Evolutionary conservation across 1,284 basidiomycete species (phyloP), one percentile per base, ranked within the genome.

Genomic region (Cronartium ribicola): DNA sequence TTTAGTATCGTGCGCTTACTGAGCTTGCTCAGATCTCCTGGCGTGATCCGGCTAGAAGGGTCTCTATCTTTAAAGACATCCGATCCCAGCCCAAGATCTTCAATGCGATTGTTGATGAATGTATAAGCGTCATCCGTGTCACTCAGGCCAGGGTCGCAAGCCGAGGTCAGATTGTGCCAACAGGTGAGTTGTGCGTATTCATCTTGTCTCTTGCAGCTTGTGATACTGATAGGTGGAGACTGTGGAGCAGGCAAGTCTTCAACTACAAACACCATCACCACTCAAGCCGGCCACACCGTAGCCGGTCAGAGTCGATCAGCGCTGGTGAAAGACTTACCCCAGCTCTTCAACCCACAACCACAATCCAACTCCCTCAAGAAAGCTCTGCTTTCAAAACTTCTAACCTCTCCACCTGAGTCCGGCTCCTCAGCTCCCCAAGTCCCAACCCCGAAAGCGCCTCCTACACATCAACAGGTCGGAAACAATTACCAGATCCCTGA

Each of bases 11-110:
- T 62, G 81, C 81, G 3, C 80, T 78, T 69, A 74, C 79, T 63
- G 82, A 83, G 67, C 77, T 83, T 11, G 75, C 75, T 11, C 72
- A 77, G 13, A 69, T 81, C 10, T 79, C 80, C 8, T 68, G 77
- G 8, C 78, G 78, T 40, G 80, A 83, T 14, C 79, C 81, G 13
- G 78, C 83, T 0, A 83, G 84, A 44, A 84, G 89, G 6, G 83
- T 84, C 0, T 84, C 85, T 0, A 80, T 91, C 0, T 90, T 90
- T 78, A 84, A 84, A 0, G 89, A 91, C 78, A 87, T 89, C 79
- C 89, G 88, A 77, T 85, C 86, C 61, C 85, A 83, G 36, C 88
- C 88, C 0, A 87, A 82, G 68, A 79, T 89, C 4, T 91, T 90
- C 89, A 83, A 82, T 40, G 84, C 84, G 3, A 82, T 90, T 36